Conservation (phyloP, 169 alveolate species). For the Plasmodium knowlesi region DNA sequence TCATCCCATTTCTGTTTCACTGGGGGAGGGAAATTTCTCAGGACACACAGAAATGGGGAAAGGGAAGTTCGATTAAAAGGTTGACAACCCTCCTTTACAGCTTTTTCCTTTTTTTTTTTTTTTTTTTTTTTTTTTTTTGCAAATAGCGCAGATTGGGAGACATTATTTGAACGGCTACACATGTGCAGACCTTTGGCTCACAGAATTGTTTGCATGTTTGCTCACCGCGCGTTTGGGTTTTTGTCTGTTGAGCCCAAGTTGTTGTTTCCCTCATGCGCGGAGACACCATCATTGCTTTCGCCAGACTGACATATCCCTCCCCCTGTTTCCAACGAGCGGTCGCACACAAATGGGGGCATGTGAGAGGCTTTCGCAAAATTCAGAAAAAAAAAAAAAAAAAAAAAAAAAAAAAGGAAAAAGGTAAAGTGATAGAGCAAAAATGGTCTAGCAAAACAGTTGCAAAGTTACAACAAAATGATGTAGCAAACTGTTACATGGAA, state of each 20-base stretch:
- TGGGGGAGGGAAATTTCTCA: neutral
- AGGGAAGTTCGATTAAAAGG: neutral
- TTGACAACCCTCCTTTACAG: neutral
- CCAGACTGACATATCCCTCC: neutral
- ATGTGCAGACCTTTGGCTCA: neutral
- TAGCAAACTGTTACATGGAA: neutral
- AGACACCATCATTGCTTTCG: neutral
- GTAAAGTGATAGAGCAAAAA: neutral
- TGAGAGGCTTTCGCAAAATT: neutral
- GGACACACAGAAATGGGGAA: neutral
- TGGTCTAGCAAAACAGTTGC: neutral
- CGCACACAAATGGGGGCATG: constrained; percentile 1
- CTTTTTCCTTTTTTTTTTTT: no score
- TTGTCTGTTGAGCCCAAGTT: neutral
- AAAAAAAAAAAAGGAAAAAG: neutral
- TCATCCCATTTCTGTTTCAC: neutral
- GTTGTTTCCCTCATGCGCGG: neutral
- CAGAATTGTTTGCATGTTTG: neutral
- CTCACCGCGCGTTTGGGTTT: neutral
- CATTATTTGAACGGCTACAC: neutral
- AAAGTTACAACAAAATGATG: no score
- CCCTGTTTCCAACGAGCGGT: neutral
- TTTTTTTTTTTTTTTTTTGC: no score
- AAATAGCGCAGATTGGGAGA: neutral
- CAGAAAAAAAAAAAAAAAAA: constrained; percentile 8